Conservation (phyloP, 805 yeast genomes). For the Yamadazyma scolyti region DNA sequence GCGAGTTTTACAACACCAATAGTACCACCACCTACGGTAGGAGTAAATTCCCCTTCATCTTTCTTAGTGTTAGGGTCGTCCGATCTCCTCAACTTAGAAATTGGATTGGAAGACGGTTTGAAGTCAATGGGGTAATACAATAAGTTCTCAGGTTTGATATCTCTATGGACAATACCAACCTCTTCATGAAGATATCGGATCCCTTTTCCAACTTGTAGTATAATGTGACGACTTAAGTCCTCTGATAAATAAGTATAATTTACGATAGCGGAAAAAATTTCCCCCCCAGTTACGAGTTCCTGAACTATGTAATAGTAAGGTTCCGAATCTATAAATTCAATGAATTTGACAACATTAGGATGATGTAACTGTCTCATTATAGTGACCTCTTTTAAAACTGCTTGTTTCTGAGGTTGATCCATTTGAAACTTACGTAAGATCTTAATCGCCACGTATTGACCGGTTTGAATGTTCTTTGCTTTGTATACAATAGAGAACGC, state of each 20-base stretch:
- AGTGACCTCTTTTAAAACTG: slow-evolving; percentile 76
- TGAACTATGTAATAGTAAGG: slow-evolving; percentile 65
- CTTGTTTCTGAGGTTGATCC: slow-evolving; percentile 57
- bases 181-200: slow-evolving; percentile 67
- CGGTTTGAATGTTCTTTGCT: slow-evolving; percentile 42
- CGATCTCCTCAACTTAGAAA: slow-evolving; percentile 46
- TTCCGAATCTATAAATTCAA: slow-evolving; percentile 63
- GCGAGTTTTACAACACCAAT: slow-evolving; percentile 89
- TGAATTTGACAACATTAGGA: slow-evolving; percentile 60
- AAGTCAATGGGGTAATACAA: slow-evolving; percentile 59
- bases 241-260: slow-evolving; percentile 65
- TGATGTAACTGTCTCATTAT: slow-evolving; percentile 66
- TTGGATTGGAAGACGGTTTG: slow-evolving; percentile 38
- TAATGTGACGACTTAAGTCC: slow-evolving; percentile 60
- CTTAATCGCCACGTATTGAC: slow-evolving; percentile 49
- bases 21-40: slow-evolving; percentile 88
- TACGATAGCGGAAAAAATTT: slow-evolving; percentile 64
- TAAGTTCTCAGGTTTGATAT: slow-evolving; percentile 77
- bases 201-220: slow-evolving; percentile 60
- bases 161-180: slow-evolving; percentile 79
- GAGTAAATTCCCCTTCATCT: slow-evolving; percentile 84
- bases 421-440: slow-evolving; percentile 67
- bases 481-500: slow-evolving; percentile 75
- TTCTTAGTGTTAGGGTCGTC: slow-evolving; percentile 68
- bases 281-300: slow-evolving; percentile 78